These are phyloP conservation scores for Xylaria castorea DNA, from an alignment of 495 filamentous ascomycete species.

Conservation along the genomic window DNA sequence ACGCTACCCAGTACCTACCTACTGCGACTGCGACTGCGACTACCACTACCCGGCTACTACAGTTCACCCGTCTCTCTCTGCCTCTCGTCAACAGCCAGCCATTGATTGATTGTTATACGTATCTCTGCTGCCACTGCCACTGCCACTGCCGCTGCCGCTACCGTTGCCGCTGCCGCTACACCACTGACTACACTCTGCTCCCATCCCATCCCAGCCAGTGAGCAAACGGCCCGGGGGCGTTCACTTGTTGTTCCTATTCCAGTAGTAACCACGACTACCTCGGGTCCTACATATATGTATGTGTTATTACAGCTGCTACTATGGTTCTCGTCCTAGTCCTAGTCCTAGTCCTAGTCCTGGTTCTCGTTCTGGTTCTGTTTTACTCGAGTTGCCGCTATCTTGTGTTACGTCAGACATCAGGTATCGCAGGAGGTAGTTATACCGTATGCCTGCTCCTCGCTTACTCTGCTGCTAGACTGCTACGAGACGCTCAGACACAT, in stretches of 20 bases:
- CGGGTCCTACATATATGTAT: constrained; percentile 12
- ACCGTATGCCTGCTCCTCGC: constrained; percentile 14
- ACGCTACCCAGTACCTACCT: no score
- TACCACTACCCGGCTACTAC: constrained; percentile 14
- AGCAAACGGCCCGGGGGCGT: constrained; percentile 5
- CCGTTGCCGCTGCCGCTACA: background rate
- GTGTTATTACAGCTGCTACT: constrained; percentile 1
- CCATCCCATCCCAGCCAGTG: background rate
- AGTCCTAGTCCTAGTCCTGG: background rate
- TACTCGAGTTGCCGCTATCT: constrained; percentile 24
- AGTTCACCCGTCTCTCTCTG: background rate
- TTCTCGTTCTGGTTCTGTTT: background rate
- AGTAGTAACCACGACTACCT: background rate
- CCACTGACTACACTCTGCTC: no score
- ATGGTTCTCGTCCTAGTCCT: background rate
- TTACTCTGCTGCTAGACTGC: constrained; percentile 13
- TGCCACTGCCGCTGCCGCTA: background rate
- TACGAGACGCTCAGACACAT: constrained; percentile 12
- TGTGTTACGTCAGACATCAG: constrained; percentile 20
- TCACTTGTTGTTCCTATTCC: constrained; percentile 16
- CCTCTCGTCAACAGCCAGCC: background rate
- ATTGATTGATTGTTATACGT: background rate
- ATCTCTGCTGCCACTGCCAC: background rate
- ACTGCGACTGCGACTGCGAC: background rate
- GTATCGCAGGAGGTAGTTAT: constrained; percentile 7